These are phyloP conservation scores for Metahyphopichia silvanorum DNA, from an alignment of 805 yeast genomes.

Conservation along the genomic window DNA sequence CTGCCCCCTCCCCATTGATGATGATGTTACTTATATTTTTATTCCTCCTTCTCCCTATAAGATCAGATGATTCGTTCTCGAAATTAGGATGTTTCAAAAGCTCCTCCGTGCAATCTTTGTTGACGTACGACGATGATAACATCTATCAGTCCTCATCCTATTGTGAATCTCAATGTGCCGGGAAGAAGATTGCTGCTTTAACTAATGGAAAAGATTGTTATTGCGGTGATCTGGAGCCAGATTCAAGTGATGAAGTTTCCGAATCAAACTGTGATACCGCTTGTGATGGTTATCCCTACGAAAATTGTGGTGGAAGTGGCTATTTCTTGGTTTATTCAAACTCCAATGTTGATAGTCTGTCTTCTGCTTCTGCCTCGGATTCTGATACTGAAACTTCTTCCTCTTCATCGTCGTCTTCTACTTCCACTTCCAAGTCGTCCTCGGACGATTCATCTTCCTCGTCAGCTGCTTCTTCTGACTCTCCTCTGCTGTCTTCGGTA, in stretches of 20 bases:
- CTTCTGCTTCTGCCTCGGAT: slow-evolving; percentile 8
- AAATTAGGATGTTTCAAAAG: slow-evolving; percentile 21
- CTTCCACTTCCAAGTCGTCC: slow-evolving; percentile 9
- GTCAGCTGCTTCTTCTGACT: slow-evolving; percentile 5
- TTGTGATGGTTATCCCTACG: slow-evolving; percentile 36
- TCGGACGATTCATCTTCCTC: slow-evolving; percentile 9
- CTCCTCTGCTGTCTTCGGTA: slow-evolving; percentile 7
- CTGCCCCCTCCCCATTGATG: too few species aligned
- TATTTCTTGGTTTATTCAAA: slow-evolving; percentile 32
- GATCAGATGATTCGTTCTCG: slow-evolving; percentile 5
- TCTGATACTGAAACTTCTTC: slow-evolving; percentile 7
- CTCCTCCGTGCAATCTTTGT: slow-evolving; percentile 28
- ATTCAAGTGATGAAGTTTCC: slow-evolving; percentile 24
- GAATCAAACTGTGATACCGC: slow-evolving; percentile 24
- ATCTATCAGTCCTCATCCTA: slow-evolving; percentile 57
- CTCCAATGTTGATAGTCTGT: slow-evolving; percentile 15
- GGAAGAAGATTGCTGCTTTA: slow-evolving; percentile 34
- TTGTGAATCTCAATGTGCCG: slow-evolving; percentile 53
- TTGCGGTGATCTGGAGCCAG: slow-evolving; percentile 34
- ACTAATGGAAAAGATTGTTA: slow-evolving; percentile 35
- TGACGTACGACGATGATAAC: slow-evolving; percentile 44
- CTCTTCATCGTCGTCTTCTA: slow-evolving; percentile 4
- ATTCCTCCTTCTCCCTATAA: neutral
- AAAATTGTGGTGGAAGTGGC: slow-evolving; percentile 37
- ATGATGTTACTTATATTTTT: neutral